Evolutionary conservation across 306 rosid genomes (phyloP), one percentile per base, ranked within the genome.

Genomic region (Vicia faba): DNA sequence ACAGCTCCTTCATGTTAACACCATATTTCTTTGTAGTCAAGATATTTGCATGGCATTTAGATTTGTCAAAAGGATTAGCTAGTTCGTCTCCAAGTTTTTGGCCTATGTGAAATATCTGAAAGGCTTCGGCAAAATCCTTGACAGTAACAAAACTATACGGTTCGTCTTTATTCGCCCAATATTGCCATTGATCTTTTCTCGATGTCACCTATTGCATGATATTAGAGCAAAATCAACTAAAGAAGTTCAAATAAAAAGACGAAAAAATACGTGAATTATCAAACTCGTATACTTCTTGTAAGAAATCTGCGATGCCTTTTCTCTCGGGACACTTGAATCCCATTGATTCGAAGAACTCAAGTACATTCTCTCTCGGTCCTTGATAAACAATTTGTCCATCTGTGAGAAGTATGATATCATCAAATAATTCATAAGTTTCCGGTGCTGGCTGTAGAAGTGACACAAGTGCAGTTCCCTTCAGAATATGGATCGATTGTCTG

Each of bases 391-490:
- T 77, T 40, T 77, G 74, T 0, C 85, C 85, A 64, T 81, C 85
- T 0, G 85, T 81, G 46, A 81, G 72, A 7, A 89, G 86, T 53
- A 92, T 81, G 61, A 92, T 82, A 55, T 92, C 92, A 46, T 92
- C 96, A 40, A 92, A 92, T 15, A 89, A 84, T 38, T 79, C 83
- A 69, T 80, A 92, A 44, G 98, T 92, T 82, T 92, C 96, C 3
- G 96, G 98, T 46, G 98, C 95, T 48, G 98, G 98, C 63, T 92
- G 96, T 45, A 89, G 86, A 49, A 92, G 86, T 49, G 98, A 85
- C 60, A 89, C 84, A 19, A 87, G 77, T 48, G 95, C 90, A 28
- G 95, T 92, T 82, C 90, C 95, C 25, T 78, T 85, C 6, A 92
- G 88, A 77, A 89, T 87, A 57, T 89, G 92, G 60, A 89, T 85